Conservation (phyloP, 371 early-diverging fungal species). For the Paraphysoderma sedebokerense region DNA sequence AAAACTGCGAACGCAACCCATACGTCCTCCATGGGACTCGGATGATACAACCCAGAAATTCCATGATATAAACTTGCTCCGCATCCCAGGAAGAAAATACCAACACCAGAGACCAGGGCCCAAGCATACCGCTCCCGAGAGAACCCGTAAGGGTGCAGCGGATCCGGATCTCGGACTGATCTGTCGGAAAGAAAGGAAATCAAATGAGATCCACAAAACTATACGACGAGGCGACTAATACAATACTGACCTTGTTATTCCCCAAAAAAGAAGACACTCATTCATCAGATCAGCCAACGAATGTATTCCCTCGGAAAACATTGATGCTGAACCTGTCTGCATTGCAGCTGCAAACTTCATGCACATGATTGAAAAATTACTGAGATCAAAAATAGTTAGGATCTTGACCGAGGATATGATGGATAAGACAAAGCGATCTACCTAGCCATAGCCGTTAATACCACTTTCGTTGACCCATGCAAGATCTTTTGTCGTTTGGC, state of each 20-base stretch:
- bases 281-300: conserved; percentile 19
- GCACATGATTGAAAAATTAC: conserved; percentile 13
- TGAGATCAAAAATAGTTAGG: background rate
- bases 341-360: conserved; percentile 21
- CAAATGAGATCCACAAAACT: conserved; percentile 3
- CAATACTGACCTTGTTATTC: conserved; percentile 1
- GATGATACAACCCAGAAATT: conserved; percentile 13
- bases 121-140: conserved; percentile 24
- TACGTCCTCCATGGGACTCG: conserved; percentile 12
- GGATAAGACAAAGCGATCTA: background rate
- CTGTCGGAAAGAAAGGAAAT: background rate
- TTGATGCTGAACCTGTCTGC: conserved; percentile 18
- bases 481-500: background rate
- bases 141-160: conserved; percentile 29
- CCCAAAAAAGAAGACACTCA: conserved; percentile 10
- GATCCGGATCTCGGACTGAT: conserved; percentile 5
- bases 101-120: conserved; percentile 27
- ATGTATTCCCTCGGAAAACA: conserved; percentile 22
- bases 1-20: conserved; percentile 16
- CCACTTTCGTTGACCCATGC: background rate
- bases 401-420: background rate
- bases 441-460: background rate
- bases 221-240: background rate
- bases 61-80: conserved; percentile 25
- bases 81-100: conserved; percentile 28